Percentiles rank a stretch among this genome's conserved stretches.
Conservation (phyloP, 768 basidiomycete species). For the Hemileccinum rubropunctum region DNA sequence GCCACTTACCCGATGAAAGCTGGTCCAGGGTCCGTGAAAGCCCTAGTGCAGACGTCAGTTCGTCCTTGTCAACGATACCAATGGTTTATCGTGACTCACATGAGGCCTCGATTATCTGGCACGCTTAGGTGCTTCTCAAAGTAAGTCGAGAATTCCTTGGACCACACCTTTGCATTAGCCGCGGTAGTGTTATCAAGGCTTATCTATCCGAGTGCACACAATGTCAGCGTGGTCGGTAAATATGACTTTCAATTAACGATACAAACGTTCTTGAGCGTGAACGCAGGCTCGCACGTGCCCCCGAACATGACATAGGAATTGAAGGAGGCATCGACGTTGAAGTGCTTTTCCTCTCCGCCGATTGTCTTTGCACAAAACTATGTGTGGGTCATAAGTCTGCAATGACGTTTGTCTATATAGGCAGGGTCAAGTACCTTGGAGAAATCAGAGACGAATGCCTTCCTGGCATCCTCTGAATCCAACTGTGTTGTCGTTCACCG, state of each 20-base stretch:
- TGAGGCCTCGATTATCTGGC: conserved; percentile 54
- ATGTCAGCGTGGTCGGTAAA: neutral
- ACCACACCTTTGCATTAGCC: conserved; percentile 47
- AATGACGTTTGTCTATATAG: neutral
- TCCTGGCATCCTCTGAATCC: conserved; percentile 27
- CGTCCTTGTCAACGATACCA: neutral
- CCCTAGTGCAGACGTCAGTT: conserved; percentile 8
- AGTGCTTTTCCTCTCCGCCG: conserved; percentile 51
- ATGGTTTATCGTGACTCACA: conserved; percentile 35
- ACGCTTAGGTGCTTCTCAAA: conserved; percentile 53
- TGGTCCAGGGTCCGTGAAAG: conserved; percentile 27
- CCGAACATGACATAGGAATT: conserved; percentile 59
- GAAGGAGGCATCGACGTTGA: conserved; percentile 53
- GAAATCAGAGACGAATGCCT: conserved; percentile 46
- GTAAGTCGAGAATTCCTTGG: conserved; percentile 52
- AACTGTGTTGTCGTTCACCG: conserved; percentile 4
- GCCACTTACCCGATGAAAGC: conserved; percentile 23
- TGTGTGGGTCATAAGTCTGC: neutral
- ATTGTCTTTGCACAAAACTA: conserved; percentile 55
- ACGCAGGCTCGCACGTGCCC: conserved; percentile 66
- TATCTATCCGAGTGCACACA: conserved; percentile 45
- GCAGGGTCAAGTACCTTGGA: conserved; percentile 45
- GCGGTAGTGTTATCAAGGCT: conserved; percentile 56
- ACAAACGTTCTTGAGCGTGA: conserved; percentile 57
- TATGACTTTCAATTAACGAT: neutral